Evolutionary conservation across 495 filamentous ascomycete genomes (phyloP), one percentile per base, ranked within the genome.

Genomic region (Eremomyces bilateralis): DNA sequence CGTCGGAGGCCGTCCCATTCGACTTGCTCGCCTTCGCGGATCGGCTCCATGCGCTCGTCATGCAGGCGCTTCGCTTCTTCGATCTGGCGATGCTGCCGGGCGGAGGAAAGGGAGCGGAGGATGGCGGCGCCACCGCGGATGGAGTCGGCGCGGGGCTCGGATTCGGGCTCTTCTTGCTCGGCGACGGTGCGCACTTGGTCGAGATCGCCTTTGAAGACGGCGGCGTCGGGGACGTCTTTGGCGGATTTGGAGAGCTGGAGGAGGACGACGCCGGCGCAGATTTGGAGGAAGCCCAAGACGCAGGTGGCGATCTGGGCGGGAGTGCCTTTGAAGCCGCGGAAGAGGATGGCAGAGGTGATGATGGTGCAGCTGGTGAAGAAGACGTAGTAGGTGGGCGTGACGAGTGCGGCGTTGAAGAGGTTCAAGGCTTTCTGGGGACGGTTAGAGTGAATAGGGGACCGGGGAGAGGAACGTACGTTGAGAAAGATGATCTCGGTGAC

Each of bases 301-400:
- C 95, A 76, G 2, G 85, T 93, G 13, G 80, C 57, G 37, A 95
- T 97, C 22, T 77, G 64, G 5, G 66, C 67, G 1, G 68, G 65
- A 0, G 78, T 74, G 21, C 84, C 88, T 46, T 92, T 84, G 65
- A 97, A 94, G 3, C 88, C 88, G 39, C 71, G 78, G 53, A 97
- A 97, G 12, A 97, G 61, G 16, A 97, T 70, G 4, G 84, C 80
- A 0, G 82, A 93, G 4, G 81, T 85, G 39, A 95, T 69, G 42
- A 97, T 93, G 3, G 88, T 97, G 12, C 80, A 71, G 45, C 72
- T 88, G 29, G 88, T 97, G 53, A 97, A 97, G 60, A 80, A 83
- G 40, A 97, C 88, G 50, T 97, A 97, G 56, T 97, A 97, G 3
- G 88, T 97, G 0, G 88, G 88, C 0, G 88, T 97, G 34, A 97